Base-by-base conservation (phyloP, 2,329 filamentous ascomycete genomes). In the Tympanopsis confertula region DNA sequence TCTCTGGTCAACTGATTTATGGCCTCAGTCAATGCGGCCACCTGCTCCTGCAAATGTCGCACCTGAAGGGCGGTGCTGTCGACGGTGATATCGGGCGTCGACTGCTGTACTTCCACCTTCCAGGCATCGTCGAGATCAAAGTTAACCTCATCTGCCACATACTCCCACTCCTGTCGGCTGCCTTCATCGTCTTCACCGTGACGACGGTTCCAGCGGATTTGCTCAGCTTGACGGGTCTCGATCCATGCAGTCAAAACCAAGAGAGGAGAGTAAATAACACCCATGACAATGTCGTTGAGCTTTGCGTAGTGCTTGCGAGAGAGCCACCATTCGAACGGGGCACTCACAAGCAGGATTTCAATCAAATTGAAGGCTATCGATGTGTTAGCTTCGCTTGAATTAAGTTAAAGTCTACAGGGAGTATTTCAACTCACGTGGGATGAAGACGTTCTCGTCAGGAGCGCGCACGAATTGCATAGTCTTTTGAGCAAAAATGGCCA, bases 261-360 rank as follows among this genome's bases (percentile, higher is more conserved):
- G 3, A 82, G 51, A 0, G 78, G 78, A 0, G 65, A 68, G 54
- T 82, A 82, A 13, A 82, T 65, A 30, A 74, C 47, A 4, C 65
- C 69, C 76, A 82, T 82, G 45, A 82, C 67, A 41, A 66, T 60
- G 49, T 81, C 69, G 51, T 82, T 82, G 5, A 82, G 58, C 20
- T 63, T 65, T 33, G 73, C 69, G 53, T 82, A 82, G 13, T 51
- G 50, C 4, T 55, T 44, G 5, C 59, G 55, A 4, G 68, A 54
- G 52, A 82, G 62, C 78, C 78, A 82, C 78, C 78, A 82, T 58
- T 82, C 78, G 45, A 82, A 79, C 2, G 78, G 78, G 2, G 78
- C 45, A 41, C 78, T 63, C 15, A 82, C 61, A 46, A 61, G 66
- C 41, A 80, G 54, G 32, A 82, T 69, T 49, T 82, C 78, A 42